Evolutionary conservation across 2,329 filamentous ascomycete species (phyloP), one percentile per base, ranked within the genome.

Genomic region (Aureobasidium sp.): DNA sequence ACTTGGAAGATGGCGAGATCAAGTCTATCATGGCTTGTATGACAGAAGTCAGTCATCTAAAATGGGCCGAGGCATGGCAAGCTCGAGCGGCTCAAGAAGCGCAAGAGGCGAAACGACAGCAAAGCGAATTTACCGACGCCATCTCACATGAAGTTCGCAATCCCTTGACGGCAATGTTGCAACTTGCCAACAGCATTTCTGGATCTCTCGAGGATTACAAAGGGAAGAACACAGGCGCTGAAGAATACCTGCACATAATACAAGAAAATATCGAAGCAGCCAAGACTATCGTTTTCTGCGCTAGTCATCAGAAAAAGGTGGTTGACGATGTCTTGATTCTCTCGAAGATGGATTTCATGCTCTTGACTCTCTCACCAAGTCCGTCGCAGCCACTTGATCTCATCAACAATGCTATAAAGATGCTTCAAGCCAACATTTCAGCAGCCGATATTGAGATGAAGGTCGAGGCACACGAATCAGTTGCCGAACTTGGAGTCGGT

Each of bases 321-420:
- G 76, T 79, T 3, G 77, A 79, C 62, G 77, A 79, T 61, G 73
- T 79, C 0, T 66, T 80, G 32, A 78, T 76, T 2, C 66, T 79
- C 21, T 75, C 72, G 1, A 77, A 69, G 27, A 64, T 72, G 16
- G 70, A 72, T 34, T 68, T 68, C 2, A 64, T 68, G 25, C 64
- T 71, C 47, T 60, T 72, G 10, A 68, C 72, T 5, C 74, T 79
- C 25, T 75, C 73, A 2, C 76, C 77, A 0, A 73, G 73, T 51
- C 0, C 66, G 77, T 3, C 65, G 75, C 29, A 66, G 65, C 13
- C 70, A 68, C 36, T 69, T 1, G 71, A 71, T 39, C 66, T 78
- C 1, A 64, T 76, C 16, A 64, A 65, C 8, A 69, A 69, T 44
- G 73, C 74, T 37, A 62, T 73, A n/a, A 67, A 66, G 34, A 75